Conservation (phyloP, 495 filamentous ascomycete genomes). For the Penicillium simplicissimum region DNA sequence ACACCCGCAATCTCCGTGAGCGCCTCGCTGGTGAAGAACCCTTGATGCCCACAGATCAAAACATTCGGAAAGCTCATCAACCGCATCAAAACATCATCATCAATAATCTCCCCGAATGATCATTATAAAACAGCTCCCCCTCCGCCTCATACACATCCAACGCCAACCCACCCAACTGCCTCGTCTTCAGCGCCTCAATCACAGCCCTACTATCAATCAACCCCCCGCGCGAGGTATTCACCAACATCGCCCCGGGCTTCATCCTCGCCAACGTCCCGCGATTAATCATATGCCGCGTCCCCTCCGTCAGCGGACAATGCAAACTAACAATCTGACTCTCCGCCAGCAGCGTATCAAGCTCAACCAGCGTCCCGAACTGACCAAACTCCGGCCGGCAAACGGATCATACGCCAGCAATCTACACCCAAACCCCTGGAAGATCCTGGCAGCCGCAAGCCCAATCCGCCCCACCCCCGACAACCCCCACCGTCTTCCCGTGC, state of each 20-base stretch:
- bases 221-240: slow-evolving; percentile 68
- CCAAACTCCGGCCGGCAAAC: slow-evolving; percentile 47
- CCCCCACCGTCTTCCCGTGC: slow-evolving; percentile 56
- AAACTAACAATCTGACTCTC: slow-evolving; percentile 61
- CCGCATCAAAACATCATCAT: slow-evolving; percentile 68
- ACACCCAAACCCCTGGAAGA: slow-evolving; percentile 64
- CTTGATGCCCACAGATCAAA: slow-evolving; percentile 67
- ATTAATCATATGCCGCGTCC: slow-evolving; percentile 63
- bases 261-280: slow-evolving; percentile 51
- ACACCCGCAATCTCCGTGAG: slow-evolving; percentile 63
- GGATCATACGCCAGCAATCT: slow-evolving; percentile 60
- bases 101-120: slow-evolving; percentile 66
- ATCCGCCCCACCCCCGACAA: slow-evolving; percentile 41
- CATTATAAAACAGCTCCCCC: slow-evolving; percentile 60
- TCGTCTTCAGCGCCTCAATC: slow-evolving; percentile 60
- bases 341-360: slow-evolving; percentile 54
- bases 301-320: slow-evolving; percentile 64
- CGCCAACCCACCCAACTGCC: slow-evolving; percentile 67
- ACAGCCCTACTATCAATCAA: slow-evolving; percentile 60
- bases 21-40: slow-evolving; percentile 69
- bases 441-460: slow-evolving; percentile 39
- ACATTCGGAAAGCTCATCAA: slow-evolving; percentile 72
- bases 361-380: slow-evolving; percentile 54
- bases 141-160: slow-evolving; percentile 89
- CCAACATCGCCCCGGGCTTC: slow-evolving; percentile 60